Evolutionary conservation across 176 grass and related monocot species (phyloP), one percentile per base, ranked within the genome.

Genomic region (Carex myosuroides): DNA sequence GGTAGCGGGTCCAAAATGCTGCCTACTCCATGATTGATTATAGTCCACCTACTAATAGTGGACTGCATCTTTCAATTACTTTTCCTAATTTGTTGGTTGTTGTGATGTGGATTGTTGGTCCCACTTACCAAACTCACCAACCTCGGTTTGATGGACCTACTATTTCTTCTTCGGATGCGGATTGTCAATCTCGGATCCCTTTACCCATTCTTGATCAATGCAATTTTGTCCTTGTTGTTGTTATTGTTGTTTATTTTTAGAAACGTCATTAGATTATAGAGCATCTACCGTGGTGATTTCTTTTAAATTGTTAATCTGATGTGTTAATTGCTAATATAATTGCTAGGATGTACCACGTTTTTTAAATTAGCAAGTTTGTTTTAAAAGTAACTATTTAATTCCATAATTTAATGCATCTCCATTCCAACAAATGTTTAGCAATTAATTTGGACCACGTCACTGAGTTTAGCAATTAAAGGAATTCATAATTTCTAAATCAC

Each of bases 81-180:
- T 48, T 17, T 85, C 13, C 66, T 77, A 74, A 35, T 50, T 77
- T 76, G 17, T 32, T 2, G 24, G 53, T 76, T 57, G 66, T 62
- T 85, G 69, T 59, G 69, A 74, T 57, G 26, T 76, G 3, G 57
- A 85, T 14, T 16, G 24, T 50, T 48, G 70, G 81, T 2, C 60
- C 83, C 66, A 85, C 68, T 5, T 42, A 76, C 68, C 65, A 85
- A 85, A 60, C 83, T 41, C 83, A 74, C 83, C 83, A 60, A 85
- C 63, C 39, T 56, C 61, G 64, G 33, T 4, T 52, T 39, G 3
- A 4, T 60, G 83, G 70, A 26, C 68, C 48, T 26, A 29, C 9
- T 50, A 33, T 56, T 79, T 57, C 9, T 2, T 33, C 26, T 16
- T 83, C 48, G 10, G 60, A 64, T 81, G 8, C 33, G 39, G 39